Base-by-base conservation (phyloP, 2,329 filamentous ascomycete species). In the Lojkania enalia region DNA sequence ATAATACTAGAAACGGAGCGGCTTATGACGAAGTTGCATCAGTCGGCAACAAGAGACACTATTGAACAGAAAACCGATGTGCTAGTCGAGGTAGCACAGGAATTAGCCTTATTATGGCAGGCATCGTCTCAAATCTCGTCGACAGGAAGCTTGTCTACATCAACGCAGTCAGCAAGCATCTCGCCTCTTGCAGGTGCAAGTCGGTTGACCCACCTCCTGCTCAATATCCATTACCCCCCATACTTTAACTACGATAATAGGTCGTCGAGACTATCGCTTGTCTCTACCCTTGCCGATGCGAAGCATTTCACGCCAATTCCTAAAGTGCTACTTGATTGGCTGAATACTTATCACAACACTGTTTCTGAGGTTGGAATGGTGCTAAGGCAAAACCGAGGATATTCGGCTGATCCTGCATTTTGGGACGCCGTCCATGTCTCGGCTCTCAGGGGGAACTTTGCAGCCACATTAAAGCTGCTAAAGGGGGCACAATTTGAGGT, bases 301-400 rank as follows among this genome's bases (percentile, higher is more conserved):
- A 50, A 47, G 33, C 58, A 58, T 3, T 66, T 58, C 38, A 64
- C 62, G 2, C 79, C 88, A 0, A 74, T 95, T 14, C 89, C 92
- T 1, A 85, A 86, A 61, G 80, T 90, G 13, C 74, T 97, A 12
- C 84, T 96, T 50, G 81, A 88, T 58, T 97, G 92, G 92, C 77
- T 95, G 52, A 80, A 88, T 42, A 77, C 78, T 13, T 81, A 88
- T 60, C 89, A 96, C 63, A 83, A 87, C 51, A 79, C 86, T 19
- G 78, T 79, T 2, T 78, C 82, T 39, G 86, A 91, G 58, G 74
- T 87, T 18, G 75, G 82, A 27, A 76, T 83, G 3, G 78, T 96
- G 18, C 74, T 81, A 50, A 76, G 77, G 20, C 72, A 84, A 55
- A 77, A 78, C 35, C 87, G 88, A 1, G 87, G 87, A 47, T 88